Conservation (phyloP, 225 moss, liverwort and hornwort species). For the Polytrichum formosum region DNA sequence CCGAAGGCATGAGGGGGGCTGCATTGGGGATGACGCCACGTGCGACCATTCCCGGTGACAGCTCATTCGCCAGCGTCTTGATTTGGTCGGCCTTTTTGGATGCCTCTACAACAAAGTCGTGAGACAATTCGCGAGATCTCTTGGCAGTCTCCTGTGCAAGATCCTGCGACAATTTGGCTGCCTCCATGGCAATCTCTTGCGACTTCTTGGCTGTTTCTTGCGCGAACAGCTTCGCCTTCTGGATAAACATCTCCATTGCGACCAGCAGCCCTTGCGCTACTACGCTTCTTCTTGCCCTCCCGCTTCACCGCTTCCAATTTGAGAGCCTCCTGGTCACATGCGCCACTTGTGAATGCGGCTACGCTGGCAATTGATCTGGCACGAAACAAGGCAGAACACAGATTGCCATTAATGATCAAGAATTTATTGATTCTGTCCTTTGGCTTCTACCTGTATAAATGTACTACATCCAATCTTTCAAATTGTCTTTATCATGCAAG, state of each 20-base stretch:
- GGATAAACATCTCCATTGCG: slow-evolving; percentile 79
- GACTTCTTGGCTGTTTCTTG: slow-evolving; percentile 94
- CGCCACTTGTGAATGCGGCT: neutral
- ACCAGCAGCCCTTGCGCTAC: neutral
- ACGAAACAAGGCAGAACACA: neutral
- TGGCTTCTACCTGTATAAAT: too few relatives aligned
- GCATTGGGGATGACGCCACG: slow-evolving; percentile 32
- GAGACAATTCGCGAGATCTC: slow-evolving; percentile 63
- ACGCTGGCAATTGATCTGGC: neutral
- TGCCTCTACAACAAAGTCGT: slow-evolving; percentile 76
- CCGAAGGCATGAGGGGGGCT: slow-evolving; percentile 41
- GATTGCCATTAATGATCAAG: neutral
- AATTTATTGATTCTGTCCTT: too few relatives aligned
- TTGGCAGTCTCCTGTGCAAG: slow-evolving; percentile 84
- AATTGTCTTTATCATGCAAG: too few relatives aligned
- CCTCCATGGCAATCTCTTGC: slow-evolving; percentile 88
- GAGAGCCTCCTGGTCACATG: neutral
- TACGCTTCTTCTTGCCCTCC: too few relatives aligned
- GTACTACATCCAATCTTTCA: too few relatives aligned
- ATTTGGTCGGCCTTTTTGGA: slow-evolving; percentile 88
- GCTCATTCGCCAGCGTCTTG: slow-evolving; percentile 81
- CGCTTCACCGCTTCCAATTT: neutral
- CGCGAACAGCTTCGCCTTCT: slow-evolving; percentile 78
- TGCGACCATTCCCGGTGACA: slow-evolving; percentile 59
- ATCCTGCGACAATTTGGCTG: slow-evolving; percentile 86